phyloP scores from a whole-genome alignment of 208 protist genomes.

The Vickermania spadyakhi region DNA sequence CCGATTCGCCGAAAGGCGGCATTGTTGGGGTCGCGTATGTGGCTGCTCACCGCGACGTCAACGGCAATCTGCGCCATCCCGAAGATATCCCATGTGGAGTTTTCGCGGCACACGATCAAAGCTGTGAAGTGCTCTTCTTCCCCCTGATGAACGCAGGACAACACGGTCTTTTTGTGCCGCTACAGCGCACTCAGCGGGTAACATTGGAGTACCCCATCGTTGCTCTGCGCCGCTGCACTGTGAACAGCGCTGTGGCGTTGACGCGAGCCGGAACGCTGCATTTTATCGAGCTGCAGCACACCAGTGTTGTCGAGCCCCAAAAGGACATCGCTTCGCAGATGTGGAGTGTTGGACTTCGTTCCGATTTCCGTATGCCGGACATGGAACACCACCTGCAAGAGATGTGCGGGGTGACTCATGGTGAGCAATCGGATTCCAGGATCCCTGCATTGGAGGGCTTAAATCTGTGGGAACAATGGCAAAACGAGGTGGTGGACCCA shows the following conservation, averaged over 20 bases:
- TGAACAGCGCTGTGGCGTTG: constrained; percentile 37
- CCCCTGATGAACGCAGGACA: constrained; percentile 29
- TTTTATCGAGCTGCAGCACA: constrained; percentile 12
- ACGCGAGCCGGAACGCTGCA: constrained; percentile 34
- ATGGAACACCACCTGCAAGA: constrained; percentile 25
- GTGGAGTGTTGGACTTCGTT: neutral
- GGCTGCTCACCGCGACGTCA: constrained; percentile 13
- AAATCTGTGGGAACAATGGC: constrained; percentile 70
- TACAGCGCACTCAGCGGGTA: constrained; percentile 11
- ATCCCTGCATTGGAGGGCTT: constrained; percentile 33
- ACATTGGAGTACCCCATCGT: constrained; percentile 22
- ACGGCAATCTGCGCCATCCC: constrained; percentile 21
- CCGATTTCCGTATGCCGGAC: constrained; percentile 14
- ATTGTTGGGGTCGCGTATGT: constrained; percentile 49
- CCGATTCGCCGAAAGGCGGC: constrained; percentile 10
- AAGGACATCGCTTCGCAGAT: neutral
- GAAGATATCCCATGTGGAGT: constrained; percentile 45
- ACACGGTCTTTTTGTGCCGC: constrained; percentile 21
- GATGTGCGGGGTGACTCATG: constrained; percentile 16
- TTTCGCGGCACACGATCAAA: constrained; percentile 49
- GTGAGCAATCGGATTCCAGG: neutral
- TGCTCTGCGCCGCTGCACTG: constrained; percentile 30
- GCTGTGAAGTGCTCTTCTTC: constrained; percentile 38
- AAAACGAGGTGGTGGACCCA: constrained; percentile 48
- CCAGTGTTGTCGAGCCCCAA: constrained; percentile 1